Evolutionary conservation across 208 protist species (phyloP).

Genomic region (Trypanosoma scelopori): DNA sequence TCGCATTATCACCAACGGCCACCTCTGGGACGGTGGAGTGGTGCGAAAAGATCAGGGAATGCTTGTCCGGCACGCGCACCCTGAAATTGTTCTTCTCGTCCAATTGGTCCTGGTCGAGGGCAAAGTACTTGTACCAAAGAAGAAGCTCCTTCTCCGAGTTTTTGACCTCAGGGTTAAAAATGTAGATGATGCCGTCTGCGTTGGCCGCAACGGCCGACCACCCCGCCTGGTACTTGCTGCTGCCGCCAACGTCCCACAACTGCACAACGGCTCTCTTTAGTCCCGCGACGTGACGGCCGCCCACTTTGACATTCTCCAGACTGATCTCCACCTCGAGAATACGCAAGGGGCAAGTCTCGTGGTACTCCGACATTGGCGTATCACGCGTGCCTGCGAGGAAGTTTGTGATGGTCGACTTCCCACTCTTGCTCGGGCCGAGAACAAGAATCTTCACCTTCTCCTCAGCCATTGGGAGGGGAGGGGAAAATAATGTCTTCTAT

Average conservation of each 20-base stretch:
- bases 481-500: no score
- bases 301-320: constrained; percentile 50
- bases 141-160: constrained; percentile 79
- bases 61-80: constrained; percentile 47
- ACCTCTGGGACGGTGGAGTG: constrained; percentile 61
- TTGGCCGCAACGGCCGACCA: constrained; percentile 82
- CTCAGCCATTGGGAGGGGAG: constrained; percentile 48
- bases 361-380: constrained; percentile 78
- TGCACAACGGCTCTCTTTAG: constrained; percentile 65
- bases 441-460: constrained; percentile 85
- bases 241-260: constrained; percentile 88
- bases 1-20: constrained; percentile 24
- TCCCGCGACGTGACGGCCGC: constrained; percentile 35
- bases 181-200: constrained; percentile 85
- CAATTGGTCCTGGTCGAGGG: constrained; percentile 59
- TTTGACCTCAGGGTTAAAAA: constrained; percentile 82
- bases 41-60: constrained; percentile 81
- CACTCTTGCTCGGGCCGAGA: constrained; percentile 76
- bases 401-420: constrained; percentile 84
- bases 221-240: constrained; percentile 75
- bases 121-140: constrained; percentile 92
- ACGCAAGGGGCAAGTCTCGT: constrained; percentile 81
- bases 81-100: constrained; percentile 73
- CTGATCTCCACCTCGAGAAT: constrained; percentile 89
- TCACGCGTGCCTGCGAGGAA: constrained; percentile 82